Evolutionary conservation across 2,329 filamentous ascomycete genomes (phyloP).

Genomic region (Colletotrichum nymphaeae): DNA sequence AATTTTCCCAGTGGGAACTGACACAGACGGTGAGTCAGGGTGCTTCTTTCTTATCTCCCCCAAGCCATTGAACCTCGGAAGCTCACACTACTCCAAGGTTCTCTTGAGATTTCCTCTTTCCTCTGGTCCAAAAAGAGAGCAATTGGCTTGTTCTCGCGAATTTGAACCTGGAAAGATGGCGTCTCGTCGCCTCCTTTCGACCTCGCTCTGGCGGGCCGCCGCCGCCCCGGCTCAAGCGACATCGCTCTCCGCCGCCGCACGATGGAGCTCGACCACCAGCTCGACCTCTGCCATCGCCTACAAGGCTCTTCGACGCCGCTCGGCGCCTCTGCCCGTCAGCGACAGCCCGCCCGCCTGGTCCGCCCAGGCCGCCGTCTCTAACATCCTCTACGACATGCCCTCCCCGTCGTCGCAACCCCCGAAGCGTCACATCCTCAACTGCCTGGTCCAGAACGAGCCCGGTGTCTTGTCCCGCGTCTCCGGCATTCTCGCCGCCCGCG

Average conservation of each 20-base stretch:
- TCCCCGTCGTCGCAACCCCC: slow-evolving; percentile 83
- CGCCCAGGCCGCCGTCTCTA: slow-evolving; percentile 93
- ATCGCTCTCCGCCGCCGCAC: slow-evolving; percentile 36
- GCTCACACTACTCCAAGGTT: slow-evolving; percentile 21
- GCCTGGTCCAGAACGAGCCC: slow-evolving; percentile 98
- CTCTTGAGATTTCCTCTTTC: slow-evolving; percentile 25
- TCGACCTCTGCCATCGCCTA: slow-evolving; percentile 96
- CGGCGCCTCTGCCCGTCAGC: slow-evolving; percentile 84
- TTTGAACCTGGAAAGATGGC: slow-evolving; percentile 50
- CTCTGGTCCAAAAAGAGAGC: slow-evolving; percentile 34
- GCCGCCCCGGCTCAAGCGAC: slow-evolving; percentile 39
- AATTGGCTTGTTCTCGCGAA: slow-evolving; percentile 33
- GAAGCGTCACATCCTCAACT: slow-evolving; percentile 97
- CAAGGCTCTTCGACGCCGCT: slow-evolving; percentile 94
- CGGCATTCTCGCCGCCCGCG: slow-evolving; percentile 92
- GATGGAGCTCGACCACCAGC: slow-evolving; percentile 62
- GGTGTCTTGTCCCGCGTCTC: slow-evolving; percentile 97
- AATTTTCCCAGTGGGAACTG: slow-evolving; percentile 36
- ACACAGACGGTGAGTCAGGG: slow-evolving; percentile 33
- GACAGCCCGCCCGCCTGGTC: slow-evolving; percentile 84
- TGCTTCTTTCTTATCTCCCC: slow-evolving; percentile 11
- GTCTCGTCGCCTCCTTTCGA: slow-evolving; percentile 55
- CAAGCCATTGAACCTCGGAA: slow-evolving; percentile 18
- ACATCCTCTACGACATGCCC: slow-evolving; percentile 98
- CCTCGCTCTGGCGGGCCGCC: slow-evolving; percentile 51